Evolutionary conservation across 2,329 filamentous ascomycete genomes (phyloP).

Genomic region (Thelonectria olida): DNA sequence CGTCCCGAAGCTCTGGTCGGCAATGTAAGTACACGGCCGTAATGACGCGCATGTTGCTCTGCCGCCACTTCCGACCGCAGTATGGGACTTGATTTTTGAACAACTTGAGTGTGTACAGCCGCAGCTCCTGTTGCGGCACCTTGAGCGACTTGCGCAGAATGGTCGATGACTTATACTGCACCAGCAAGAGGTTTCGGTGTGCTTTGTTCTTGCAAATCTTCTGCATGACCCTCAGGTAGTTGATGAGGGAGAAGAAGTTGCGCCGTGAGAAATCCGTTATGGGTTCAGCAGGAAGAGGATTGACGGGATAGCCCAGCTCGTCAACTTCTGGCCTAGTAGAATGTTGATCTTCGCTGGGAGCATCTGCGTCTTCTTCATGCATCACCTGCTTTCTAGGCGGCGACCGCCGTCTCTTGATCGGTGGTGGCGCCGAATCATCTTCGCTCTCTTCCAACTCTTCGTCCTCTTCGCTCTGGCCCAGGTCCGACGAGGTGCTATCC

Average conservation of each 20-base stretch:
- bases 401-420: conserved; percentile 72
- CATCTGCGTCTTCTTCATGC: conserved; percentile 37
- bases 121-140: conserved; percentile 85
- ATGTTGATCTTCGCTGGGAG: conserved; percentile 46
- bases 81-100: conserved; percentile 99
- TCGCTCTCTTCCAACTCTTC: conserved; percentile 63
- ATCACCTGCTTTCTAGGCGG: conserved; percentile 48
- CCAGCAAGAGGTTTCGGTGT: conserved; percentile 90
- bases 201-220: conserved; percentile 97
- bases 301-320: conserved; percentile 84
- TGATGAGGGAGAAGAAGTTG: conserved; percentile 95
- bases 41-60: conserved; percentile 98
- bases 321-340: conserved; percentile 73
- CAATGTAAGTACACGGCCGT: conserved; percentile 96
- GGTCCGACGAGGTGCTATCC: conserved; percentile 46
- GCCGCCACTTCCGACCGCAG: conserved; percentile 97
- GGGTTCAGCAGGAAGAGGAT: conserved; percentile 74
- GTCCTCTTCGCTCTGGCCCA: conserved; percentile 47
- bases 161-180: conserved; percentile 93
- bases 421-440: conserved; percentile 85
- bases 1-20: conserved; percentile 89
- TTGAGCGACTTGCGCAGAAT: conserved; percentile 93
- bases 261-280: conserved; percentile 92
- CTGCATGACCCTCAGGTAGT: conserved; percentile 94
- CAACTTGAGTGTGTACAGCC: conserved; percentile 94